Evolutionary conservation across 257 asterid species (phyloP).

Genomic region (Ballota nigra): DNA sequence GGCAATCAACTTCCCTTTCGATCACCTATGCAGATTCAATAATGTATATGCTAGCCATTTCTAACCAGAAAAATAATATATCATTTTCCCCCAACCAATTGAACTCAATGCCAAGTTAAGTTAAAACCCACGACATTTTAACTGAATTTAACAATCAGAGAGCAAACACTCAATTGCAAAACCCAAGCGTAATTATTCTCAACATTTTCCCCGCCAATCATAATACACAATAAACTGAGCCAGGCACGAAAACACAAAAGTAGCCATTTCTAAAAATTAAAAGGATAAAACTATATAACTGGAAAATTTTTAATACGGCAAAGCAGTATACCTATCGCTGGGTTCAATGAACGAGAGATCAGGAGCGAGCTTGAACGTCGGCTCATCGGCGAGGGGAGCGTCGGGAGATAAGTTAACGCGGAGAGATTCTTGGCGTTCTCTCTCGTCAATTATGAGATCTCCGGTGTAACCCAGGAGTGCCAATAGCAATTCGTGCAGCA

Average conservation of each 20-base stretch:
- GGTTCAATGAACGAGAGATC: slow-evolving; percentile 82
- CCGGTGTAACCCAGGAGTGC: slow-evolving; percentile 95
- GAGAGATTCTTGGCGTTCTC: slow-evolving; percentile 52
- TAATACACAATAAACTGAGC: not conserved
- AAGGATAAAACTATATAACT: not conserved
- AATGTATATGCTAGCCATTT: not conserved
- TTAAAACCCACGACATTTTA: not conserved
- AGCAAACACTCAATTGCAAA: slow-evolving; percentile 32
- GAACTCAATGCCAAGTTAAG: slow-evolving; percentile 4
- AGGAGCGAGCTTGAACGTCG: slow-evolving; percentile 85
- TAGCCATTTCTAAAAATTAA: not conserved
- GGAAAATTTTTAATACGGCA: not conserved
- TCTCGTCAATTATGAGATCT: slow-evolving; percentile 85
- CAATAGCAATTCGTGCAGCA: slow-evolving; percentile 90
- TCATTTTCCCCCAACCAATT: slow-evolving; percentile 33
- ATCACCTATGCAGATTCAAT: not conserved
- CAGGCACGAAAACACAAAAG: not conserved
- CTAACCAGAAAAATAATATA: not conserved
- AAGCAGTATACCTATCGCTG: slow-evolving; percentile 64
- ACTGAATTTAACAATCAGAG: not conserved
- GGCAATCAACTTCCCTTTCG: not conserved
- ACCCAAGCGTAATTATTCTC: slow-evolving; percentile 41
- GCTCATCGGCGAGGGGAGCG: slow-evolving; percentile 64
- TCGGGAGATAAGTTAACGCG: slow-evolving; percentile 50
- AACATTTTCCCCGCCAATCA: slow-evolving; percentile 36